Conservation (phyloP, 176 grass and related monocot genomes). For the Chloris gayana region DNA sequence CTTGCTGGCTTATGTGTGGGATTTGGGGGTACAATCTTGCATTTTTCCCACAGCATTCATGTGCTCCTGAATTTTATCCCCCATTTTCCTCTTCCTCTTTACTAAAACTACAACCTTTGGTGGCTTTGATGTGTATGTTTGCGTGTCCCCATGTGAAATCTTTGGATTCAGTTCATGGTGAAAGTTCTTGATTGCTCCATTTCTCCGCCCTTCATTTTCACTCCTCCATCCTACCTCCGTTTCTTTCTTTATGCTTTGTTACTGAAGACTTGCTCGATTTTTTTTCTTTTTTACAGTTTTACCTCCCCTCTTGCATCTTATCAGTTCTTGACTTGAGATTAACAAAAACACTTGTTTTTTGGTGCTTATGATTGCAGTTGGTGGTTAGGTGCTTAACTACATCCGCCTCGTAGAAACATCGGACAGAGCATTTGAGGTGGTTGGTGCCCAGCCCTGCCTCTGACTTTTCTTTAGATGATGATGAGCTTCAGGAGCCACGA, state of each 20-base stretch:
- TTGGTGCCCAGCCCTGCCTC: slow-evolving; percentile 20
- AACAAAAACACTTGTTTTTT: slow-evolving; percentile 17
- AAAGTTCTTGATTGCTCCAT: not conserved
- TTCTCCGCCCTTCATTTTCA: not conserved
- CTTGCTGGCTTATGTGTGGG: not conserved
- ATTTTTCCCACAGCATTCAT: not conserved
- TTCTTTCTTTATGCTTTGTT: not conserved
- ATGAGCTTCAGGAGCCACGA: slow-evolving; percentile 53
- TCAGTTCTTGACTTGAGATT: not conserved
- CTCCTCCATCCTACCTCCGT: not conserved
- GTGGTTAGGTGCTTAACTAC: slow-evolving; percentile 35
- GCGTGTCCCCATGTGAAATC: not conserved
- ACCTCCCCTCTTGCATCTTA: not conserved
- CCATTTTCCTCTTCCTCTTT: not conserved
- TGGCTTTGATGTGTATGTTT: not conserved
- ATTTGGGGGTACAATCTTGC: slow-evolving; percentile 26
- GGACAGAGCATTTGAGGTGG: not conserved
- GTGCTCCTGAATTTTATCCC: not conserved
- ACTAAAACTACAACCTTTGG: not conserved
- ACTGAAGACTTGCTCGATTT: not conserved
- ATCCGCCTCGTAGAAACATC: not conserved
- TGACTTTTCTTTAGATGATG: slow-evolving; percentile 34
- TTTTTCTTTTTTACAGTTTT: slow-evolving; percentile 3
- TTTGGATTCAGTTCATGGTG: slow-evolving; percentile 5
- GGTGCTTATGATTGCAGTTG: slow-evolving; percentile 40